Conservation (phyloP, 768 basidiomycete genomes). For the Holtermannia corniformis region DNA sequence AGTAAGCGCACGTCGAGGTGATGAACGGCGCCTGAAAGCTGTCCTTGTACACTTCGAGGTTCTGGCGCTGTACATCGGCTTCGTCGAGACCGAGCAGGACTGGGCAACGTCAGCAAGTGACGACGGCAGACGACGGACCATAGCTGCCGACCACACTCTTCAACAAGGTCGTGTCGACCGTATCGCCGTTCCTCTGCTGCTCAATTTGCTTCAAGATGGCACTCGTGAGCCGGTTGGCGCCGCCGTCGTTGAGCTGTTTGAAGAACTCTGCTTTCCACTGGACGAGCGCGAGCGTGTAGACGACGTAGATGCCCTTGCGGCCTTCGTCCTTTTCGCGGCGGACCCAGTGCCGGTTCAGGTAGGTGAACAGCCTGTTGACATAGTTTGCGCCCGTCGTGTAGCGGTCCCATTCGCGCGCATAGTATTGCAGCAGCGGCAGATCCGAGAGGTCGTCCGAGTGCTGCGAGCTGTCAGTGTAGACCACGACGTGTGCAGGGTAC, state of each 20-base stretch:
- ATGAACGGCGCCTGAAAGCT: conserved; percentile 87
- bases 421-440: conserved; percentile 78
- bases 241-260: conserved; percentile 19
- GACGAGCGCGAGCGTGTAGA: conserved; percentile 95
- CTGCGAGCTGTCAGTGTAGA: conserved; percentile 45
- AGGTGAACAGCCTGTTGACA: conserved; percentile 93
- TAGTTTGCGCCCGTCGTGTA: conserved; percentile 97
- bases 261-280: conserved; percentile 94
- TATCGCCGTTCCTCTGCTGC: conserved; percentile 84
- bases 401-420: conserved; percentile 85
- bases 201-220: conserved; percentile 86
- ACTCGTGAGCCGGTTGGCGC: conserved; percentile 63
- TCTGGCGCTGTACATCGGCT: conserved; percentile 68
- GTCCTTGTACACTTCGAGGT: conserved; percentile 84
- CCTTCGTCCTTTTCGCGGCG: conserved; percentile 97
- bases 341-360: conserved; percentile 98
- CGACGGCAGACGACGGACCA: conserved; percentile 36
- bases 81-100: conserved; percentile 90
- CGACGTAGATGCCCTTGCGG: conserved; percentile 82
- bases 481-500: conserved; percentile 17
- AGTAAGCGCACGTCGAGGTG: conserved; percentile 77
- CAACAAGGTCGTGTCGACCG: conserved; percentile 81
- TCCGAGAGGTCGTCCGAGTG: conserved; percentile 70
- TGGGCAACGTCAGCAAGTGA: conserved; percentile 9
- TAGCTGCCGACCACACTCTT: conserved; percentile 94